Base-by-base conservation (phyloP, 2,329 filamentous ascomycete genomes). In the Pseudocercospora fuligena region DNA sequence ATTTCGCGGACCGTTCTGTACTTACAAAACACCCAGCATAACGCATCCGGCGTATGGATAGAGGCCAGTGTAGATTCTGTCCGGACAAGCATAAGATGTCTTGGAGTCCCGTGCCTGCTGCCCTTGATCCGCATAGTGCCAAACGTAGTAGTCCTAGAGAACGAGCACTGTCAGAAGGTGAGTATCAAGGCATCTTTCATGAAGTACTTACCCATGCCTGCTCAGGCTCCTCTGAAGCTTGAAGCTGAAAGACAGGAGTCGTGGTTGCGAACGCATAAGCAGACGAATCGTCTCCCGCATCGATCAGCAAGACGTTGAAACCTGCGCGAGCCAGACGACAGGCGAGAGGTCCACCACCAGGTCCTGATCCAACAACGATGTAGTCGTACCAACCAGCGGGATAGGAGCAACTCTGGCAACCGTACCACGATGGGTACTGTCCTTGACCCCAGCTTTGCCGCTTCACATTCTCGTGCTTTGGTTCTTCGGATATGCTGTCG, bases 301-400 rank as follows among this genome's bases (percentile, higher is more conserved):
- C 87, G 29, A 89, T 83, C 3, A 89, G 82, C 21, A 89, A 83
- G 1, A 86, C 85, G 69, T 83, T 85, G 78, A 86, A 82, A 47
- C 87, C 87, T 27, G 85, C 84, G 59, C 85, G 78, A n/a, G 87
- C 87, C 25, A 89, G 83, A 49, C 86, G 82, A 27, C 85, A 84
- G 9, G 87, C 86, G 5, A 89, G 75, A 6, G 87, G 86, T 16
- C 84, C 86, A 60, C 87, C 87, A 14, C 87, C 87, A 5, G 86
- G 81, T 3, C 87, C 87, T 6, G 85, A 87, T 14, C 88, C 87
- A 43, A 89, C 86, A 11, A 90, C 82, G 25, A 89, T 80, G 76
- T 88, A 89, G 66, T 90, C 88, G 73, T 89, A 90, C 33, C 40
- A 51, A 23, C 47, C 47, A 21, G 19, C 19, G 23, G 47, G 47